Evolutionary conservation across 257 asterid genomes (phyloP), one percentile per base, ranked within the genome.

Genomic region (Solanum clarkiae): DNA sequence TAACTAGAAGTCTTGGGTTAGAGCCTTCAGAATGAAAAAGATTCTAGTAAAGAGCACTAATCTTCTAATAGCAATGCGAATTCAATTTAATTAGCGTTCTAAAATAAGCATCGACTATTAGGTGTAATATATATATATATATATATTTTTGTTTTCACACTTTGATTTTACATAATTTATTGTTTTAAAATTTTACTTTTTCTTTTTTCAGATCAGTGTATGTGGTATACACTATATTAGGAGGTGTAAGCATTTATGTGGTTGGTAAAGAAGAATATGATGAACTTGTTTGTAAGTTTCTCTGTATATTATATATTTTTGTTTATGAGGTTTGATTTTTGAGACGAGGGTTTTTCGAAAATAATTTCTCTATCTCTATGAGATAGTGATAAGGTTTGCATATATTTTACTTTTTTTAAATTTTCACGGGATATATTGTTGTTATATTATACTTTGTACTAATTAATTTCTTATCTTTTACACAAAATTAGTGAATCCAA

Each of bases 261-360:
- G 99, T 97, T 87, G 99, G 98, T 92, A 97, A 97, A 92, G 99
- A 97, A 86, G 98, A 93, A 80, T 97, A 97, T 14, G 98, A 96
- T 87, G 99, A 97, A 90, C 97, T 92, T 89, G 93, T 97, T 84
- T 88, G 98, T 95, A 92, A 94, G 98, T 70, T 7, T 40, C 36
- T 32, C 36, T 2, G 3, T 32, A 32, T 32, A 32, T 2, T 32
- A 32, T 32, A 32, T 32, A 32, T 0, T 32, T 32, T 32, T 32
- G 4, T 4, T 32, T 32, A 32, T 32, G 4, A 0, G 0, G 36
- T 32, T 32, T 32, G 36, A 32, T 3, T 32, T 29, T 32, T 32
- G 4, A 32, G 36, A 32, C 0, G 36, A 32, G 36, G 0, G 1
- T 32, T 32, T 32, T 32, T 32, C 36, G 4, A 1, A 32, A 32